Evolutionary conservation across 495 filamentous ascomycete species (phyloP), one percentile per base, ranked within the genome.

Genomic region (Penicillium longicatenatum): DNA sequence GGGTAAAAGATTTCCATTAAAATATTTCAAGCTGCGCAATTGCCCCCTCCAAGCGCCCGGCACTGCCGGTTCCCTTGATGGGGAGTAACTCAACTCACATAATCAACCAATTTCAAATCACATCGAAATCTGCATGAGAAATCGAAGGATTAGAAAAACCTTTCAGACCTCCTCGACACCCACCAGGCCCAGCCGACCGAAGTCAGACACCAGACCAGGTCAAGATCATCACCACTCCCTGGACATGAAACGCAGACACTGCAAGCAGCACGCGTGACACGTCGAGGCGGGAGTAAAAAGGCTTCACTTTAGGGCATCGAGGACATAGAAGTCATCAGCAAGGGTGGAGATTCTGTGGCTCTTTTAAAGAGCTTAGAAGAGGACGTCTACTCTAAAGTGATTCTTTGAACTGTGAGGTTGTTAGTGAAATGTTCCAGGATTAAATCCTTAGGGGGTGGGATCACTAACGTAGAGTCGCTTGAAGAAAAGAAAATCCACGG

Each of bases 311-410:
- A 79, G 83, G 83, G 84, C 80, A 79, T 76, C 79, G 84, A 83
- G 83, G 83, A 82, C 81, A 80, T 80, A 70, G 69, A 54, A 75
- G 77, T 88, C 85, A 88, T 88, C 85, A 83, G 80, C 84, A 85
- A 86, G 86, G 86, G 81, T 87, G 81, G 79, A 82, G 82, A 84
- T 82, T 85, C 82, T 87, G 85, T 85, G 80, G 86, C 86, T 87
- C 76, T 78, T 87, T 83, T 89, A 83, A 84, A 86, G 79, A 88
- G 86, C 82, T 85, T 84, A 89, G 84, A 84, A 82, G 79, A 74
- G 82, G 84, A 89, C 86, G 82, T 89, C 78, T 86, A 89, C 88
- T 91, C 87, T 90, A 90, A 91, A 90, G 88, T 89, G 88, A 91
- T 91, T 89, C 87, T 90, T 86, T 86, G 83, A 86, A 84, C 81